A percentile compares a stretch with the other conserved stretches of the same genome.
phyloP scores from a whole-genome alignment of 345 rosid genomes.

The Populus alba region DNA sequence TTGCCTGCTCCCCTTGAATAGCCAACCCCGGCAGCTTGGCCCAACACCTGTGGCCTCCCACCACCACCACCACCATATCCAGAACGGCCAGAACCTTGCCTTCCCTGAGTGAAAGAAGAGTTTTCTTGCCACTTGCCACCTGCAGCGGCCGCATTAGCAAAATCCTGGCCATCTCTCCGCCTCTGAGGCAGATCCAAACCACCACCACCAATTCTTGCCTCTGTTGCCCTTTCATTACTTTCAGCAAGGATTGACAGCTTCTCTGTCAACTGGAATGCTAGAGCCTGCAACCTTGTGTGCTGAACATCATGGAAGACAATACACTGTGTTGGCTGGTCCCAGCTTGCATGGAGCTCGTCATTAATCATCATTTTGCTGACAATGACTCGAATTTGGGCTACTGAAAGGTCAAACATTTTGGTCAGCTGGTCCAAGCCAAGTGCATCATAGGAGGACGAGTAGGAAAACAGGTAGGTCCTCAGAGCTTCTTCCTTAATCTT shows the following conservation, averaged over 20 bases:
- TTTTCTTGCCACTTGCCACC: conserved; percentile 73
- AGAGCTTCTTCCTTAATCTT: conserved; percentile 88
- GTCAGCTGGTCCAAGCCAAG: conserved; percentile 64
- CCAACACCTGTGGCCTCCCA: conserved; percentile 36
- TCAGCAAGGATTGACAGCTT: conserved; percentile 66
- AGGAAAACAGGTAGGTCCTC: conserved; percentile 71
- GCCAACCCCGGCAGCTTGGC: conserved; percentile 42
- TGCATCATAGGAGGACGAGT: conserved; percentile 56
- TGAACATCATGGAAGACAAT: conserved; percentile 70
- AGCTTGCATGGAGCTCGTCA: conserved; percentile 70
- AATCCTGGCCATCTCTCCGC: conserved; percentile 68
- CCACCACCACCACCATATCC: conserved; percentile 41
- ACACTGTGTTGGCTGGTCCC: conserved; percentile 87
- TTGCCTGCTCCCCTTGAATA: conserved; percentile 54
- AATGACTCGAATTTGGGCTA: conserved; percentile 50
- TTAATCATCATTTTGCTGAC: conserved; percentile 88
- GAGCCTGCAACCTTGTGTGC: conserved; percentile 63
- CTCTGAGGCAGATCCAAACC: conserved; percentile 60
- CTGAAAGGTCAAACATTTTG: conserved; percentile 74
- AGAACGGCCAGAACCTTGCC: conserved; percentile 44
- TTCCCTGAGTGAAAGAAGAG: conserved; percentile 48
- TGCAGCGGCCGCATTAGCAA: conserved; percentile 36
- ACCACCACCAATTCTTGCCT: conserved; percentile 62
- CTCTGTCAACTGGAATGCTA: conserved; percentile 81
- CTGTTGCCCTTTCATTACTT: conserved; percentile 77